Evolutionary conservation across 192 early-diverging fungal genomes (phyloP).

Genomic region (Umbelopsis ramanniana): DNA sequence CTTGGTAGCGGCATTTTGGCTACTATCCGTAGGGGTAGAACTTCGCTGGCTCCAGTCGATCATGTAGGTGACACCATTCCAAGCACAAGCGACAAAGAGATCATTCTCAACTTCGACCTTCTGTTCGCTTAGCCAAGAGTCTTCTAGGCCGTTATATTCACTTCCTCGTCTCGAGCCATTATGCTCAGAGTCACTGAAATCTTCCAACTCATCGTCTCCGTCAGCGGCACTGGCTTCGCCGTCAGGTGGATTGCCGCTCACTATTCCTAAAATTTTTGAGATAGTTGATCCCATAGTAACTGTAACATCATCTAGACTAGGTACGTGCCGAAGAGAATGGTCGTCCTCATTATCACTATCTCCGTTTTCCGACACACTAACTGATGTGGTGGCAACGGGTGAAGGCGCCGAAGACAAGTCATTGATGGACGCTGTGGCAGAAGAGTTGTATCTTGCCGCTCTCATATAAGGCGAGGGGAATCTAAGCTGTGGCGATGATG

Average conservation of each 20-base stretch:
- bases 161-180: slow-evolving; percentile 5
- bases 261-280: not conserved
- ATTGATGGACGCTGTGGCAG: not conserved
- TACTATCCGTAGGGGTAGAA: slow-evolving; percentile 16
- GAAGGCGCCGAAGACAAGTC: slow-evolving; percentile 5
- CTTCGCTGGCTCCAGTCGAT: slow-evolving; percentile 51
- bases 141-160: slow-evolving; percentile 5
- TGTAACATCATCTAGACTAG: not conserved
- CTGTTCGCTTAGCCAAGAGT: slow-evolving; percentile 21
- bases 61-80: slow-evolving; percentile 61
- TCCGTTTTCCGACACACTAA: slow-evolving; percentile 11
- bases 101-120: slow-evolving; percentile 40
- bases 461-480: slow-evolving; percentile 16
- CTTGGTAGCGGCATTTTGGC: slow-evolving; percentile 16
- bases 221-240: slow-evolving; percentile 12
- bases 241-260: not conserved
- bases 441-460: slow-evolving; percentile 8
- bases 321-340: not conserved
- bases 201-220: slow-evolving; percentile 13
- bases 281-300: not conserved
- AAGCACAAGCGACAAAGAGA: slow-evolving; percentile 60
- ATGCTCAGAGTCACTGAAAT: slow-evolving; percentile 1
- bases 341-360: slow-evolving; percentile 8
- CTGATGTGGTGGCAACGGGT: not conserved
- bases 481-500: slow-evolving; percentile 1